phyloP scores from a whole-genome alignment of 371 early-diverging fungal genomes.

The Thermomucor indicae-seudaticae region DNA sequence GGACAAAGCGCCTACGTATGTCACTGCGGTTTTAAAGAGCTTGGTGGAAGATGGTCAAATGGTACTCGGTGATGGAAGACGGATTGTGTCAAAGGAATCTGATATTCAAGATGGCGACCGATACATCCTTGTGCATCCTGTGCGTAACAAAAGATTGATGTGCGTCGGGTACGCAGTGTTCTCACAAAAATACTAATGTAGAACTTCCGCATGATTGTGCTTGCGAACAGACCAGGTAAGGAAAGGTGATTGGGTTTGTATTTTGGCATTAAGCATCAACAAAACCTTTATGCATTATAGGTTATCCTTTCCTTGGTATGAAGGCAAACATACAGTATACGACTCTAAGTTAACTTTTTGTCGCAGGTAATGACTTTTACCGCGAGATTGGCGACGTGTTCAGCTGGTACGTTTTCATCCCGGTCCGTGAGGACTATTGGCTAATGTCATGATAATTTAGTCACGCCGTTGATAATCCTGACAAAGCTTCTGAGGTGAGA shows the following conservation, averaged over 20 bases:
- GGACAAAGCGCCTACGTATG: slow-evolving; percentile 85
- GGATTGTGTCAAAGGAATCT: slow-evolving; percentile 56
- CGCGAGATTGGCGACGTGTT: slow-evolving; percentile 81
- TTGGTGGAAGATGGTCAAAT: slow-evolving; percentile 85
- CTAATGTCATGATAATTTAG: slow-evolving; percentile 15
- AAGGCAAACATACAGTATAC: not conserved
- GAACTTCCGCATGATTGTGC: slow-evolving; percentile 79
- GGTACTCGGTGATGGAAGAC: slow-evolving; percentile 79
- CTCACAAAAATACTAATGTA: not conserved
- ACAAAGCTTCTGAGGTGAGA: slow-evolving; percentile 59
- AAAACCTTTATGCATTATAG: slow-evolving; percentile 6
- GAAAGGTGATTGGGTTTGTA: not conserved
- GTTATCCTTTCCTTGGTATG: slow-evolving; percentile 34
- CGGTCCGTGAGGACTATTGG: not conserved
- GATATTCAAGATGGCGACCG: slow-evolving; percentile 35
- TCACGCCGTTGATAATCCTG: slow-evolving; percentile 83
- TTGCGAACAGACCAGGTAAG: slow-evolving; percentile 81
- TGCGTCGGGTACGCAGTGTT: no score
- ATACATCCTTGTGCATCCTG: slow-evolving; percentile 61
- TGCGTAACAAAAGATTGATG: no score
- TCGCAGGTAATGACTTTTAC: slow-evolving; percentile 83
- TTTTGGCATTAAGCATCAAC: not conserved
- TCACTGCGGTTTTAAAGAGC: slow-evolving; percentile 75
- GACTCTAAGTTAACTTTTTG: slow-evolving; percentile 27
- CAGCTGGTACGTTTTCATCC: slow-evolving; percentile 32